Base-by-base conservation (phyloP, 352 stramenopile genomes). In the Pythium biforme region DNA sequence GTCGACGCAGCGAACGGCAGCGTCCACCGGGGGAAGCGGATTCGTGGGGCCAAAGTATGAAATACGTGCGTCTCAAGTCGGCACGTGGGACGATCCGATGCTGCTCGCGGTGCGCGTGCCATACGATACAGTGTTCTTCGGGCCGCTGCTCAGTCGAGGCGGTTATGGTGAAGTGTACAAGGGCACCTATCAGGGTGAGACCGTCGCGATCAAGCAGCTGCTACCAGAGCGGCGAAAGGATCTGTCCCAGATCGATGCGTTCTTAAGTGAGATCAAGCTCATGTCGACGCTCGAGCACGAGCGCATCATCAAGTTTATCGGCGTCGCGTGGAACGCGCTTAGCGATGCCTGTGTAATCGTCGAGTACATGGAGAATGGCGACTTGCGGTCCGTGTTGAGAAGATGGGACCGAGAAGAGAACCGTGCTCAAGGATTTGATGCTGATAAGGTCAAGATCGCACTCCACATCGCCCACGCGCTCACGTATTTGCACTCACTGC, bases 191-290 rank as follows among this genome's bases (percentile, higher is more conserved):
- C 55, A 66, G 25, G 57, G 62, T 9, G 59, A 64, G 6, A 33
- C 48, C 11, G 69, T 86, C 14, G 77, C 71, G 7, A 62, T 86
- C 40, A 86, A 86, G 62, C 75, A 73, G 33, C 70, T 86, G 12
- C 52, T 63, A 9, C 46, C 62, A 8, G 75, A 76, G 20, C 40
- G 34, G 4, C 64, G 75, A 26, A 62, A 58, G 12, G 69, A 76
- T 37, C 23, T 68, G 41, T 20, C 54, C 9, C 66, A 77, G 45
- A 73, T 81, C 29, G 55, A 75, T 25, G 52, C 61, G 34, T 81
- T 81, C 26, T 66, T 83, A 37, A 48, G 41, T 7, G 77, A 86
- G 49, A 74, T 83, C 39, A 57, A 68, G 17, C 70, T 83, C 25
- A 77, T 81, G 59, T 70, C 73, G n/a, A 54, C 68, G 20, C 61